Percentiles rank a stretch among this genome's conserved stretches.
Conservation (phyloP, 345 rosid genomes). For the Leavenworthia alabamica region DNA sequence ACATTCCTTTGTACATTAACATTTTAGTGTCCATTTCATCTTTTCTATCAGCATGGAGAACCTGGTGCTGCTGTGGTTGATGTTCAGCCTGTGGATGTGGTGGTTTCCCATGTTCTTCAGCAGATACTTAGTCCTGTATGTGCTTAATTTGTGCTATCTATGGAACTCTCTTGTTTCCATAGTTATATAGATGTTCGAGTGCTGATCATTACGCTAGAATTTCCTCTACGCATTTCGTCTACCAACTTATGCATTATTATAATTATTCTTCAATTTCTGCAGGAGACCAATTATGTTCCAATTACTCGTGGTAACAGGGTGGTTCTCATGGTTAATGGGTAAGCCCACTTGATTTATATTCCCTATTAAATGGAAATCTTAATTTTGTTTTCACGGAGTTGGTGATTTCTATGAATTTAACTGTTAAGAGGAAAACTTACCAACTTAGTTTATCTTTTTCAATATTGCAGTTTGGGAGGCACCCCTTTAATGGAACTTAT, state of each 20-base stretch:
- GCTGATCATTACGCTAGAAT: background rate
- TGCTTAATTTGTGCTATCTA: slow-evolving; percentile 9
- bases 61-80: slow-evolving; percentile 91
- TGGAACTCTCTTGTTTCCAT: background rate
- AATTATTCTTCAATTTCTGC: slow-evolving; percentile 33
- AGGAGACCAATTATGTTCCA: slow-evolving; percentile 95
- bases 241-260: background rate
- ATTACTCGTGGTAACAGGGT: slow-evolving; percentile 84
- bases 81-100: slow-evolving; percentile 75
- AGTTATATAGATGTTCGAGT: background rate
- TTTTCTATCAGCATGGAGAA: slow-evolving; percentile 73
- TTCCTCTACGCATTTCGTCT: background rate
- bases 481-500: slow-evolving; percentile 91
- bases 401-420: background rate
- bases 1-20: background rate
- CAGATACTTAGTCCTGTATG: slow-evolving; percentile 77
- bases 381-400: background rate
- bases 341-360: slow-evolving; percentile 26
- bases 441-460: background rate
- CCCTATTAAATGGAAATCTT: background rate
- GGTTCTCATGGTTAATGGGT: slow-evolving; percentile 97
- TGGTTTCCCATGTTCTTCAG: slow-evolving; percentile 79
- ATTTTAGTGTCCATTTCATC: background rate
- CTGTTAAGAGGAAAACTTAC: background rate
- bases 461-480: slow-evolving; percentile 64